Evolutionary conservation across 805 yeast genomes (phyloP), one percentile per base, ranked within the genome.

Genomic region (Kodamaea hsintzibuensis): DNA sequence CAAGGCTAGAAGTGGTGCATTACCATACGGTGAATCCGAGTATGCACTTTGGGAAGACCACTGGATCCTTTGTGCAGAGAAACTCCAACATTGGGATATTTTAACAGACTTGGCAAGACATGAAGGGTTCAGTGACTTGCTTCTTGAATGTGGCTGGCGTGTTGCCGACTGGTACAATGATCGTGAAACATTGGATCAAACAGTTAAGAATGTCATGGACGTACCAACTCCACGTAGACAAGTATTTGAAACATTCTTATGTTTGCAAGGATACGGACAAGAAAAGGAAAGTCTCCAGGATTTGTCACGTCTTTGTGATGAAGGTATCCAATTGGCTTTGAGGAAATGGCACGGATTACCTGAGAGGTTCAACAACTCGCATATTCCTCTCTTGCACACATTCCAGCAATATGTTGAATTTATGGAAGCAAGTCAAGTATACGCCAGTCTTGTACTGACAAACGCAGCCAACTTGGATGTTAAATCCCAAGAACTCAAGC

Each of bases 101-200:
- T 76, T 95, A 55, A 93, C 99, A 0, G 99, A 95, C 63, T 77
- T 96, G 30, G 98, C 99, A 2, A 91, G 93, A 62, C 98, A 96
- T 65, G 99, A 96, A 76, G 98, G 98, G 0, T 96, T 93, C 67
- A 91, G 98, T 0, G 99, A 95, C 64, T 77, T 95, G 59, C 73
- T 96, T 22, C 76, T 95, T n/a, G 99, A 95, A 69, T 96, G 99
- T 79, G 99, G 98, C 39, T 95, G 99, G 99, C 81, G 99, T 64
- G 96, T 95, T 40, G 98, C 99, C 7, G 98, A 95, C 65, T 95
- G 99, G 99, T 87, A 86, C 56, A 86, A 96, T 7, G 99, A 96
- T 64, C 82, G 92, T 58, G 98, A 93, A 59, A 95, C 98, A 0
- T 75, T 95, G 39, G 98, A 92, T 65, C 97, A 90, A 64, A 88